Evolutionary conservation across 305 asterid genomes (phyloP).

Genomic region (Fraxinus greggii): DNA sequence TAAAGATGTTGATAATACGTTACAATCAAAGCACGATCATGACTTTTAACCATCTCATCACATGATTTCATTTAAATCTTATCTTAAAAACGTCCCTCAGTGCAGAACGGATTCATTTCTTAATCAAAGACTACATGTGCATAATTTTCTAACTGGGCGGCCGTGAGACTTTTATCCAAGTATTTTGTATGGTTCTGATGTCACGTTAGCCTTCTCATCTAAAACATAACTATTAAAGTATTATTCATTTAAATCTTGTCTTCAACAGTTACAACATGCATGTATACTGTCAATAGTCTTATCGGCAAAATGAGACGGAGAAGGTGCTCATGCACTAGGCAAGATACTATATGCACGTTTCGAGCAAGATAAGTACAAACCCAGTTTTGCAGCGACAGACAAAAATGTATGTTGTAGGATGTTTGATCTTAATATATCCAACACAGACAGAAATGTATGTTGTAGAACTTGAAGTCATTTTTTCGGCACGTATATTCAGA

Average conservation of each 20-base stretch:
- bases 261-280: not conserved
- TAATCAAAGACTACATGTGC: not conserved
- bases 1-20: not conserved
- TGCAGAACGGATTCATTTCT: not conserved
- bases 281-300: too few species aligned
- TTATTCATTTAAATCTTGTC: not conserved
- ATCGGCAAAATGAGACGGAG: too few species aligned
- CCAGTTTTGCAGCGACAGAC: not conserved
- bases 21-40: not conserved
- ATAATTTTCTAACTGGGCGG: not conserved
- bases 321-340: not conserved
- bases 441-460: not conserved
- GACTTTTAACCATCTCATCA: not conserved
- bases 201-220: too few species aligned
- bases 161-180: not conserved
- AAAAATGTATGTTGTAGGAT: not conserved
- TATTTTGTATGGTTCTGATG: too few species aligned
- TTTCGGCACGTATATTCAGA: not conserved
- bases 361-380: not conserved
- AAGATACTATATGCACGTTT: not conserved
- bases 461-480: not conserved
- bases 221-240: too few species aligned
- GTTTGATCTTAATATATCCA: not conserved
- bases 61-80: not conserved
- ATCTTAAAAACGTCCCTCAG: not conserved